These are phyloP conservation scores for Tuber indicum DNA, from an alignment of 495 filamentous ascomycete species.

Conservation along the genomic window DNA sequence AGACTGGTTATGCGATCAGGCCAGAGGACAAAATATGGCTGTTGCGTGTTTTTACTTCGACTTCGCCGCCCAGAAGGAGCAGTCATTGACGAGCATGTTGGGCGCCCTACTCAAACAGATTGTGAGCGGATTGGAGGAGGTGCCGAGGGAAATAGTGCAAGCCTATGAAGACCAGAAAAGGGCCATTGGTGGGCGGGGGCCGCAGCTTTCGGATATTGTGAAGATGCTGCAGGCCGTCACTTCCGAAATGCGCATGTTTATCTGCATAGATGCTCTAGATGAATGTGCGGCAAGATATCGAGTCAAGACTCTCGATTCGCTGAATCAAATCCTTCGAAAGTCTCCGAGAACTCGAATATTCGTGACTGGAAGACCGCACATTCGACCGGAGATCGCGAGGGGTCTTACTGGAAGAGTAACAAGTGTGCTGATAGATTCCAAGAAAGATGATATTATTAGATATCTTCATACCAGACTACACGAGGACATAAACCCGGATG, in stretches of 20 bases:
- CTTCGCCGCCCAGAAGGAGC: neutral
- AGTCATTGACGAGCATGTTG: neutral
- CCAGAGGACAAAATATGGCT: neutral
- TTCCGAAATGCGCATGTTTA: neutral
- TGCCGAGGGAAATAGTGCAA: neutral
- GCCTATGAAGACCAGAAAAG: neutral
- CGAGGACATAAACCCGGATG: neutral
- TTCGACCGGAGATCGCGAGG: neutral
- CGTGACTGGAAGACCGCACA: neutral
- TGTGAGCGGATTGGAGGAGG: neutral
- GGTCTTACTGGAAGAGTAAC: neutral
- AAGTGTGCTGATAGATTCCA: neutral
- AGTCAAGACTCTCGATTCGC: neutral
- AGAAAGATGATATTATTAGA: neutral
- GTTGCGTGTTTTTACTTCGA: neutral
- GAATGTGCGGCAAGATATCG: neutral
- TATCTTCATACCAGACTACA: neutral
- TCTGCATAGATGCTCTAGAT: neutral
- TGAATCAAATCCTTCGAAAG: neutral
- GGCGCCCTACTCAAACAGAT: neutral
- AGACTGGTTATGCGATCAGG: neutral
- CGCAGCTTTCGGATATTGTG: neutral
- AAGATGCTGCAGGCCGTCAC: neutral
- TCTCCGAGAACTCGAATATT: neutral
- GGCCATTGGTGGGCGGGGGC: neutral